phyloP scores from a whole-genome alignment of 2,329 filamentous ascomycete species.

The Stemphylium beticola region DNA sequence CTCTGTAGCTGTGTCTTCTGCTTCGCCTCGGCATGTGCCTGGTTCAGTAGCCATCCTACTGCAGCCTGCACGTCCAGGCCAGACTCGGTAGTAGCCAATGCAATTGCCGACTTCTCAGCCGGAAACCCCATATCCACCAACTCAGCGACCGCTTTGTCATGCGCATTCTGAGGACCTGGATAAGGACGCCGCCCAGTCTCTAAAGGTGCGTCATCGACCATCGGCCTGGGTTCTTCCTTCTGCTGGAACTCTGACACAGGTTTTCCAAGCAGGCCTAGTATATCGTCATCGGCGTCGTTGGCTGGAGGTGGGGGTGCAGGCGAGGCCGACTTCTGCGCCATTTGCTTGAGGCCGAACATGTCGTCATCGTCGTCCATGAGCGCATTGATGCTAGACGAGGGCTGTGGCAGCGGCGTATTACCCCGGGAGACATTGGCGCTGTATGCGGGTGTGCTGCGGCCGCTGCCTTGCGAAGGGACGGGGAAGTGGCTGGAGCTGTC shows the following conservation, averaged over 20 bases:
- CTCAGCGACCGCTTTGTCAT: slow-evolving; percentile 83
- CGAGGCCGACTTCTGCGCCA: slow-evolving; percentile 55
- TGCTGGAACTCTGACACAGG: slow-evolving; percentile 61
- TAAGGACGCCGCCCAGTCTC: slow-evolving; percentile 23
- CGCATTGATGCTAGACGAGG: slow-evolving; percentile 20
- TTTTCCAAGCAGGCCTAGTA: slow-evolving; percentile 65
- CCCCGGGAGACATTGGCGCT: slow-evolving; percentile 33
- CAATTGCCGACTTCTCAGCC: slow-evolving; percentile 79
- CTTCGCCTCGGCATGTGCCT: slow-evolving; percentile 84
- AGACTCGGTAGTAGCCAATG: slow-evolving; percentile 78
- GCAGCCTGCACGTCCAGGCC: slow-evolving; percentile 84
- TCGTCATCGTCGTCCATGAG: slow-evolving; percentile 75
- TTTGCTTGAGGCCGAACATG: slow-evolving; percentile 78
- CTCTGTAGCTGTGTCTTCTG: slow-evolving; percentile 63
- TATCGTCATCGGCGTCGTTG: slow-evolving; percentile 61
- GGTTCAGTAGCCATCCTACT: slow-evolving; percentile 86
- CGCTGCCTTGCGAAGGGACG: slow-evolving; percentile 50
- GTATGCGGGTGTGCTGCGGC: slow-evolving; percentile 49
- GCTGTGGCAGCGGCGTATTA: slow-evolving; percentile 36
- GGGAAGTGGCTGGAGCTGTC: slow-evolving; percentile 66
- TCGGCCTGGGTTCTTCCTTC: slow-evolving; percentile 27
- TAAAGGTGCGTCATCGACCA: slow-evolving; percentile 8
- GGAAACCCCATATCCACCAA: slow-evolving; percentile 95
- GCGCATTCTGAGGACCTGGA: slow-evolving; percentile 54
- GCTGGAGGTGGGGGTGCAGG: slow-evolving; percentile 28